Conservation (phyloP, 1,284 basidiomycete genomes). For the Ceratobasidium sp. region DNA sequence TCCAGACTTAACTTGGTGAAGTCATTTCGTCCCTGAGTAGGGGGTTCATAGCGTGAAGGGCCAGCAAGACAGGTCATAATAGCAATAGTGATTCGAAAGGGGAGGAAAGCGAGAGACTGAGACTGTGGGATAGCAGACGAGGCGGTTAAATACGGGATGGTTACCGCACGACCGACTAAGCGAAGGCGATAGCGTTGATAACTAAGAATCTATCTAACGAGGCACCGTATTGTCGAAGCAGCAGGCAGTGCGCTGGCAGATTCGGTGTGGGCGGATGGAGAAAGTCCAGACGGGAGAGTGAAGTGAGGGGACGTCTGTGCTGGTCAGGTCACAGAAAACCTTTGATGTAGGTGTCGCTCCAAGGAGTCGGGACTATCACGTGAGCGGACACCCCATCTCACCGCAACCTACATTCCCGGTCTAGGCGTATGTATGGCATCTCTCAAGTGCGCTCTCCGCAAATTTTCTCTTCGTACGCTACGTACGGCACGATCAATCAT, state of each 20-base stretch:
- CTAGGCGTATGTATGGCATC: too few relatives aligned
- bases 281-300: background rate
- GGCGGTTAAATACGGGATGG: background rate
- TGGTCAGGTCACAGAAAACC: slow-evolving; percentile 4
- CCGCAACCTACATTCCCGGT: too few relatives aligned
- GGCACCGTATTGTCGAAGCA: background rate
- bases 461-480: background rate
- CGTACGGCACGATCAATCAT: background rate
- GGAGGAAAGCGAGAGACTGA: background rate
- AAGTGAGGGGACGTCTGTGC: slow-evolving; percentile 21
- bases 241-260: slow-evolving; percentile 4
- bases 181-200: slow-evolving; percentile 4
- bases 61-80: slow-evolving; percentile 17
- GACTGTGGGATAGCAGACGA: slow-evolving; percentile 12
- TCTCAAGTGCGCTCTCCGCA: background rate
- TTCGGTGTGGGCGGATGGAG: background rate
- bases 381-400: background rate
- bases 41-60: slow-evolving; percentile 4
- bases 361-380: background rate
- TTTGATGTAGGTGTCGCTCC: background rate
- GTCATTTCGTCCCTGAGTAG: slow-evolving; percentile 17
- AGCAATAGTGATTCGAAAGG: background rate
- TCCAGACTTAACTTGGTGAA: slow-evolving; percentile 10
- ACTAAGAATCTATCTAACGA: background rate
- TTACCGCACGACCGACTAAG: slow-evolving; percentile 1